Evolutionary conservation across 305 asterid genomes (phyloP), one percentile per base, ranked within the genome.

Genomic region (Rubia peregrina): DNA sequence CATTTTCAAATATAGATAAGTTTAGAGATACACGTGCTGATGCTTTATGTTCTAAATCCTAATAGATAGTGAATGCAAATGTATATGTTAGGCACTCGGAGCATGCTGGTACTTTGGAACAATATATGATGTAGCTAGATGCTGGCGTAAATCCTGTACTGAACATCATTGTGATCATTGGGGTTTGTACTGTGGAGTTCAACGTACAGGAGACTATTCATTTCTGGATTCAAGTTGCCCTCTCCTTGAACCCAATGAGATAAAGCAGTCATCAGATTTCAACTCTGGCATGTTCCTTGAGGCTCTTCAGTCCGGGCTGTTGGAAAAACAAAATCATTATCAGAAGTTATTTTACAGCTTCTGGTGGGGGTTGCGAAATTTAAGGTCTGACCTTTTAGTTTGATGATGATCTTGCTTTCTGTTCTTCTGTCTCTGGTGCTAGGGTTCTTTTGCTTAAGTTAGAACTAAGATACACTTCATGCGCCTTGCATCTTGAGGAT

Each of bases 311-410:
- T 83, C 89, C 26, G 75, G 64, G 40, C 74, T 89, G 14, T 84
- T 80, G 16, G 88, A 86, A 41, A 79, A 78, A 33, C 49, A 56
- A 19, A 19, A 63, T 76, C 83, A 82, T 41, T 42, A 30, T 6
- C 72, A 49, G 69, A 89, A 88, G 42, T 74, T 81, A 43, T 68
- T 84, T 63, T 85, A 82, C 67, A 81, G 95, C 86, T 83, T 89
- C 73, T 87, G 95, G 92, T 89, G 96, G 96, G 96, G 92, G 11
- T 78, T 86, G 43, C 71, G 90, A 59, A 86, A 81, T 80, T 80
- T 88, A 72, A 89, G 92, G 96, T 85, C 48, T 66, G 78, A 75
- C 7, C 38, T 17, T 19, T 51, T 12, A 51, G 13, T 51, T 16
- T 73, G 48, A 17, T 73, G 67, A 38, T 9, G 5, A 62, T 14